These are phyloP conservation scores for Cydonia oblonga DNA, from an alignment of 331 rosid species.

Conservation along the genomic window DNA sequence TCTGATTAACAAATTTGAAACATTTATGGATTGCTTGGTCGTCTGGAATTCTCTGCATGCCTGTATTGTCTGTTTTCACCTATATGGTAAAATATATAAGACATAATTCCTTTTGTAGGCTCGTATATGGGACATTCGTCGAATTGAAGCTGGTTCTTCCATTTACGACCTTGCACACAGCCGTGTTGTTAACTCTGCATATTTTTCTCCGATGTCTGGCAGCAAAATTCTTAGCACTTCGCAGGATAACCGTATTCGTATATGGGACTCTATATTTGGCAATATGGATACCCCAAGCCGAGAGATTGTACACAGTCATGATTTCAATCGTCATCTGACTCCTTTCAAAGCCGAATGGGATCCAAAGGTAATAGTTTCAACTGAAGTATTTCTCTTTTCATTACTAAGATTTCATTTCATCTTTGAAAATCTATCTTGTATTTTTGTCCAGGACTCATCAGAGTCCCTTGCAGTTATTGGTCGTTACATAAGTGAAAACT, in stretches of 20 bases:
- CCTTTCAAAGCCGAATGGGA: conserved; percentile 98
- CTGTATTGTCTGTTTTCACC: background rate
- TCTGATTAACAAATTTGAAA: background rate
- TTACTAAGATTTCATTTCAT: background rate
- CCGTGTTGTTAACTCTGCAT: conserved; percentile 89
- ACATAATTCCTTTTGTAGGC: conserved; percentile 35
- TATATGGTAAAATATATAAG: background rate
- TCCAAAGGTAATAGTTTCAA: conserved; percentile 57
- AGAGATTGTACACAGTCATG: conserved; percentile 94
- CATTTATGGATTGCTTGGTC: background rate
- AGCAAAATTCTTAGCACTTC: conserved; percentile 82
- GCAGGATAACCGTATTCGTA: conserved; percentile 76
- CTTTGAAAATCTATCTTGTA: background rate
- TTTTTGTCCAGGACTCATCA: conserved; percentile 60
- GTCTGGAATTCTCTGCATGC: background rate
- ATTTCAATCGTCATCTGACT: conserved; percentile 73
- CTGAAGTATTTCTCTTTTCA: background rate
- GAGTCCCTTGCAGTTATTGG: conserved; percentile 87
- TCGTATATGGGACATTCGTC: conserved; percentile 88
- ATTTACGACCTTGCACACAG: conserved; percentile 45
- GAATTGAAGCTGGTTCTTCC: conserved; percentile 56
- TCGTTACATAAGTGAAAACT: conserved; percentile 90
- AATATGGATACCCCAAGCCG: conserved; percentile 82
- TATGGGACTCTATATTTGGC: conserved; percentile 89
- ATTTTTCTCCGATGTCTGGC: conserved; percentile 75